These are phyloP conservation scores for Phylloporus sp. DNA, from an alignment of 768 basidiomycete species.

Conservation along the genomic window DNA sequence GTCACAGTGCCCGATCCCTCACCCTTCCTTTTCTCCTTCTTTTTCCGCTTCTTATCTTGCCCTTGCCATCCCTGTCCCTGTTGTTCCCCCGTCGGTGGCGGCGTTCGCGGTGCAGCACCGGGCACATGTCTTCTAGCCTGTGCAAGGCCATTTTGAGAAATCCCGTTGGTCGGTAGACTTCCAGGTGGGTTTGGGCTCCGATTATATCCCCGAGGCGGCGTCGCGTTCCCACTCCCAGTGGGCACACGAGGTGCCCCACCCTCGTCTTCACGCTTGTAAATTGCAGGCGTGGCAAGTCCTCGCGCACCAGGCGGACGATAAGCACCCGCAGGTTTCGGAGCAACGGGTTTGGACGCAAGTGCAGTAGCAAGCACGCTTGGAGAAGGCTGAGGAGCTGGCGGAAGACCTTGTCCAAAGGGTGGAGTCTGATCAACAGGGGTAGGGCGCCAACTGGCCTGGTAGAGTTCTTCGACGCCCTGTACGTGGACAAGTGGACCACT, in stretches of 20 bases:
- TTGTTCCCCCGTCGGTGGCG: slow-evolving; percentile 41
- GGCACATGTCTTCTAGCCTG: slow-evolving; percentile 53
- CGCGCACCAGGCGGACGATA: slow-evolving; percentile 94
- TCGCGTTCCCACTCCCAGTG: slow-evolving; percentile 49
- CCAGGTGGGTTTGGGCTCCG: slow-evolving; percentile 57
- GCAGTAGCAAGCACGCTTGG: slow-evolving; percentile 50
- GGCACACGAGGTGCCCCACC: slow-evolving; percentile 60
- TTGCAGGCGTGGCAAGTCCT: slow-evolving; percentile 80
- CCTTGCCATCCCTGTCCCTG: slow-evolving; percentile 27
- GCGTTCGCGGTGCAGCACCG: slow-evolving; percentile 57
- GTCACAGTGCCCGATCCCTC: slow-evolving; percentile 29
- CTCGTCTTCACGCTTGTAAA: slow-evolving; percentile 91
- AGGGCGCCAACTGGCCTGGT: slow-evolving; percentile 85
- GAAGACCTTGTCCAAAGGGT: slow-evolving; percentile 63
- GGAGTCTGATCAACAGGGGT: slow-evolving; percentile 61
- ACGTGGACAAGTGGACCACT: slow-evolving; percentile 82
- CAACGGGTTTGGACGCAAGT: slow-evolving; percentile 49
- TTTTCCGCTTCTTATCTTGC: slow-evolving; percentile 43
- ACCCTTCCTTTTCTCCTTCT: slow-evolving; percentile 51
- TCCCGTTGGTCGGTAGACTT: slow-evolving; percentile 36
- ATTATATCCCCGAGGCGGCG: slow-evolving; percentile 59
- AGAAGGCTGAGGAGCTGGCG: slow-evolving; percentile 63
- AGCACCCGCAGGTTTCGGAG: slow-evolving; percentile 73
- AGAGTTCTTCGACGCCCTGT: slow-evolving; percentile 82
- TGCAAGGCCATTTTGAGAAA: slow-evolving; percentile 28